These are phyloP conservation scores for Paralagenidium karlingii DNA, from an alignment of 352 stramenopile species.

Conservation along the genomic window DNA sequence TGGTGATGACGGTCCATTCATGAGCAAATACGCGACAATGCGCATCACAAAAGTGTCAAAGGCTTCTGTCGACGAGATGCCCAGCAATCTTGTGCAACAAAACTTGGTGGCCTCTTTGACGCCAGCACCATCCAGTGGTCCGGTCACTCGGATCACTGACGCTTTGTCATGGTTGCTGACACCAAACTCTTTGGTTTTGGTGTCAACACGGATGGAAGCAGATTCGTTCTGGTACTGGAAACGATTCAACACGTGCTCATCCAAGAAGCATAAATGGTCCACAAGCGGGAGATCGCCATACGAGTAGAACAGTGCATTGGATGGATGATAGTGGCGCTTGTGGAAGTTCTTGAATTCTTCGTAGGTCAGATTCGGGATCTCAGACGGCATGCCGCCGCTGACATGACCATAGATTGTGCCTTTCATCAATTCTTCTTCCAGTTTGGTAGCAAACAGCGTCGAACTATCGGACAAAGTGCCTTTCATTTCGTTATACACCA, in stretches of 20 bases:
- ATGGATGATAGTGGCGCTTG: constrained; percentile 76
- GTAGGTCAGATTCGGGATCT: constrained; percentile 70
- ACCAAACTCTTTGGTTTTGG: constrained; percentile 6
- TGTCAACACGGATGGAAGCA: constrained; percentile 28
- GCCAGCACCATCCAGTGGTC: constrained; percentile 8
- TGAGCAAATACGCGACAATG: constrained; percentile 65
- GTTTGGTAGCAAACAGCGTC: constrained; percentile 83
- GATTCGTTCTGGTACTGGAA: constrained; percentile 51
- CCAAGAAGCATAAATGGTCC: constrained; percentile 61
- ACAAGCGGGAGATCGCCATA: constrained; percentile 79
- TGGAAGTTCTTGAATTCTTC: constrained; percentile 72
- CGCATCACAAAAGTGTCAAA: constrained; percentile 72
- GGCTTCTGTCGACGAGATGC: constrained; percentile 48
- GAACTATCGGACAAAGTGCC: constrained; percentile 93
- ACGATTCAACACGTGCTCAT: constrained; percentile 46
- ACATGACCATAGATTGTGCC: constrained; percentile 76
- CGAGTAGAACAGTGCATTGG: constrained; percentile 83
- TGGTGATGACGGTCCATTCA: constrained; percentile 64
- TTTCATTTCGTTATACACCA: constrained; percentile 99
- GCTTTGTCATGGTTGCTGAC: no score
- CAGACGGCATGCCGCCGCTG: constrained; percentile 54
- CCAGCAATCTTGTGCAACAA: constrained; percentile 56
- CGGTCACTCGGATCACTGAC: constrained; percentile 51
- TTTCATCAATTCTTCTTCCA: constrained; percentile 89
- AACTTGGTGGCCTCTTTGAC: constrained; percentile 69